A percentile compares a stretch with the other conserved stretches of the same genome.
Evolutionary conservation across 2,329 filamentous ascomycete species (phyloP).

Genomic region (Geoglossum cookeanum): DNA sequence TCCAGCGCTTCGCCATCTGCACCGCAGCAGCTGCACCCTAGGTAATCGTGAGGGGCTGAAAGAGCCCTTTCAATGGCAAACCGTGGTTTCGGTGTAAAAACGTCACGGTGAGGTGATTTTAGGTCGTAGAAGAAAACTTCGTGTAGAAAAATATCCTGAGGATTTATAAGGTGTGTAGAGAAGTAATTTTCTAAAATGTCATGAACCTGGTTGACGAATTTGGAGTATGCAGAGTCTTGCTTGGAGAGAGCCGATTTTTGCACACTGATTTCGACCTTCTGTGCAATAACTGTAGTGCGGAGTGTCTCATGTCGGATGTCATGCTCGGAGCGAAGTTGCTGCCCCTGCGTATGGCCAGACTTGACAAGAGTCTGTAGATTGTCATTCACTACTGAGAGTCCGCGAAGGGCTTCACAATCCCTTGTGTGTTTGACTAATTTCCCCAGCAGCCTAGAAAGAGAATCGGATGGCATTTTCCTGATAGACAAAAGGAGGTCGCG

Average conservation of each 20-base stretch:
- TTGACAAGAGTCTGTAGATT: conserved; percentile 2
- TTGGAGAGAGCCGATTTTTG: conserved; percentile 52
- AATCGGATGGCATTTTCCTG: conserved; percentile 38
- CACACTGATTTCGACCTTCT: conserved; percentile 62
- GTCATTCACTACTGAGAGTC: neutral
- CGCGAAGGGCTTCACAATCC: neutral
- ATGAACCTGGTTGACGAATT: conserved; percentile 38
- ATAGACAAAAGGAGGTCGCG: conserved; percentile 37
- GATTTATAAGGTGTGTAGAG: conserved; percentile 22
- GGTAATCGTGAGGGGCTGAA: conserved; percentile 54
- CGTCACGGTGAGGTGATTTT: conserved; percentile 47
- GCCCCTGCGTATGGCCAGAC: conserved; percentile 8
- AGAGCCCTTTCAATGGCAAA: conserved; percentile 53
- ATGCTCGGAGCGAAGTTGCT: conserved; percentile 28
- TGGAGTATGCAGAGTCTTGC: conserved; percentile 51
- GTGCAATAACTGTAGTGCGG: conserved; percentile 60
- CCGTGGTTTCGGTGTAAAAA: conserved; percentile 57
- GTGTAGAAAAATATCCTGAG: conserved; percentile 36
- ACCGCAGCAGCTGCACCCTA: conserved; percentile 52
- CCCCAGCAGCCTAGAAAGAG: conserved; percentile 25
- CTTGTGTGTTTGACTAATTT: conserved; percentile 8
- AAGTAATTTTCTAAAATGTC: conserved; percentile 31
- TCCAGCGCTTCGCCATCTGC: conserved; percentile 29
- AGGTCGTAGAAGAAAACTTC: conserved; percentile 64
- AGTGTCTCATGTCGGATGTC: conserved; percentile 39